These are phyloP conservation scores for Gynostemma pentaphyllum DNA, from an alignment of 306 rosid species.

Conservation along the genomic window DNA sequence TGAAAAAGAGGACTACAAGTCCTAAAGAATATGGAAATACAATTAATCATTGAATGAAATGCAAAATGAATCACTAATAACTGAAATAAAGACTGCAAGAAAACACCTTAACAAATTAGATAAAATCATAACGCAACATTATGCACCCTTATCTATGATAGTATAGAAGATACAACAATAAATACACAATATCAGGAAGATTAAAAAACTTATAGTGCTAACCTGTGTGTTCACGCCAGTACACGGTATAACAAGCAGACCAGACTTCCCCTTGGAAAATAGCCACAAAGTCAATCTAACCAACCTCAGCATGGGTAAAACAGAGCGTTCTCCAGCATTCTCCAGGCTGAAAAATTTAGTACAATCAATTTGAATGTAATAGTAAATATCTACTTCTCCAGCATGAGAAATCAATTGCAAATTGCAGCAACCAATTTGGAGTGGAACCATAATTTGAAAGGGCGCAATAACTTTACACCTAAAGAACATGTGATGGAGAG, in stretches of 20 bases:
- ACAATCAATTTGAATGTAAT: constrained; percentile 12
- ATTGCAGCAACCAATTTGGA: not conserved
- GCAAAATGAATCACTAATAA: not conserved
- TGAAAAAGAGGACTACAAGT: no score
- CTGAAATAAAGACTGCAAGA: not conserved
- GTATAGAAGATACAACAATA: not conserved
- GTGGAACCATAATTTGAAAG: not conserved
- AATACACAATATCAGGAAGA: not conserved
- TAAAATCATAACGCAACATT: not conserved
- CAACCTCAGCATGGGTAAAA: constrained; percentile 77
- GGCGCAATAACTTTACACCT: not conserved
- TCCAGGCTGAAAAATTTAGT: constrained; percentile 62
- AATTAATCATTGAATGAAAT: not conserved
- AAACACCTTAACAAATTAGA: not conserved
- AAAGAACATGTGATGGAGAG: no score
- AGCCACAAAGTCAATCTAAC: constrained; percentile 59
- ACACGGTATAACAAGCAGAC: constrained; percentile 29
- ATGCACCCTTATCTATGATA: not conserved
- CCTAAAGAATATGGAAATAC: no score
- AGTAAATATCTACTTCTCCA: not conserved
- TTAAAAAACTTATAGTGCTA: constrained; percentile 3
- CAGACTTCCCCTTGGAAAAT: constrained; percentile 34
- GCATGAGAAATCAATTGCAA: not conserved
- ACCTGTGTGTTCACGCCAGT: constrained; percentile 58
- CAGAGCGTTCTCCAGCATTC: constrained; percentile 89